A percentile compares a stretch with the other conserved stretches of the same genome.
Evolutionary conservation across 2,329 filamentous ascomycete species (phyloP).

Genomic region (Neopestalotiopsis rosae): DNA sequence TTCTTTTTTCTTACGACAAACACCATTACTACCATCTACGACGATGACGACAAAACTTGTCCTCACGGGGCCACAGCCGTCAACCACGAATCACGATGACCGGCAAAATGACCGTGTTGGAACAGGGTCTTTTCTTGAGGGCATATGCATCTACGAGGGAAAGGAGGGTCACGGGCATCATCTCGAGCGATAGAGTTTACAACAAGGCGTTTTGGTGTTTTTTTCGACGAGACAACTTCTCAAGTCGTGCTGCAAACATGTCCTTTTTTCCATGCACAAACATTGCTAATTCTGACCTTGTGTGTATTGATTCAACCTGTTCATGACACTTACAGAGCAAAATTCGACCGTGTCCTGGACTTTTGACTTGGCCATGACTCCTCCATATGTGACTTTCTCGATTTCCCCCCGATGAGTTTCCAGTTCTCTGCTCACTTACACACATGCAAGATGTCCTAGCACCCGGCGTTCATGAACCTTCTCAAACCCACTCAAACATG

Average conservation of each 20-base stretch:
- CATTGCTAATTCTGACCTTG: background rate
- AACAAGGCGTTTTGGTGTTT: background rate
- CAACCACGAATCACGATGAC: background rate
- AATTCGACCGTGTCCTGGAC: background rate
- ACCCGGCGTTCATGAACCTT: slow-evolving; percentile 6
- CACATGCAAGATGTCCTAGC: background rate
- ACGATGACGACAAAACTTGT: background rate
- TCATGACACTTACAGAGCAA: background rate
- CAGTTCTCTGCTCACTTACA: background rate
- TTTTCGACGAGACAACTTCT: background rate
- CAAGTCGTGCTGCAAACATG: background rate
- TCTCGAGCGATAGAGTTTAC: background rate
- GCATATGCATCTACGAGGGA: background rate
- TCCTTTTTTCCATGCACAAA: background rate
- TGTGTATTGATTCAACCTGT: background rate
- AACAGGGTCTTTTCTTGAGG: background rate
- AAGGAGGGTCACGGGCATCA: background rate
- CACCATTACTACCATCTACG: background rate
- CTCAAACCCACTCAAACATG: slow-evolving; percentile 15
- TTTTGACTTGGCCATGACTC: background rate
- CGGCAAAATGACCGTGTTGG: background rate
- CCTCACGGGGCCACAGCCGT: background rate
- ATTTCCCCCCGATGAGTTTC: background rate
- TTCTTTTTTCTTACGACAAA: background rate
- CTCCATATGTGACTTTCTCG: background rate